phyloP scores from a whole-genome alignment of 2,329 filamentous ascomycete genomes.

The Calycina marina region DNA sequence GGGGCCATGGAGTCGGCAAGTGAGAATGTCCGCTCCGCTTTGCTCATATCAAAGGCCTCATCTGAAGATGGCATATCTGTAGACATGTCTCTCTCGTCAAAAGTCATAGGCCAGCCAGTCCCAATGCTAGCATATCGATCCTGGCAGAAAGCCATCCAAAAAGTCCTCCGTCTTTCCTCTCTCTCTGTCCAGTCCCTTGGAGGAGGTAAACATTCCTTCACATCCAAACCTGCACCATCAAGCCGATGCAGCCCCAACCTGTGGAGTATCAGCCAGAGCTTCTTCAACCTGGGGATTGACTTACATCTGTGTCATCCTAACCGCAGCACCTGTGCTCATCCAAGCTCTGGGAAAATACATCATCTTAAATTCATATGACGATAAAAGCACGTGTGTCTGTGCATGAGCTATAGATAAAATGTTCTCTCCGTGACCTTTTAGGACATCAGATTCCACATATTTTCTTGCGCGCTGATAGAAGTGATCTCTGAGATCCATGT shows the following conservation, averaged over 20 bases:
- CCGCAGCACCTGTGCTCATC: constrained; percentile 75
- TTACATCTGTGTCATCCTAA: constrained; percentile 73
- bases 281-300: constrained; percentile 25
- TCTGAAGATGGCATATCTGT: constrained; percentile 76
- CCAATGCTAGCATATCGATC: constrained; percentile 92
- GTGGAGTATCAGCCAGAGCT: constrained; percentile 34
- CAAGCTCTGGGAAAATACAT: constrained; percentile 96
- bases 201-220: constrained; percentile 80
- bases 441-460: constrained; percentile 77
- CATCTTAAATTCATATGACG: constrained; percentile 86
- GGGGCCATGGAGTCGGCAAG: constrained; percentile 57
- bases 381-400: constrained; percentile 69
- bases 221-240: constrained; percentile 69
- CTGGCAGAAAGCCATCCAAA: constrained; percentile 86
- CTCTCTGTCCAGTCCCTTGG: constrained; percentile 87
- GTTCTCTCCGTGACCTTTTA: constrained; percentile 82
- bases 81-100: constrained; percentile 83
- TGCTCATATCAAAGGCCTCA: constrained; percentile 70
- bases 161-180: constrained; percentile 81
- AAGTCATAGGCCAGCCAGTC: constrained; percentile 90
- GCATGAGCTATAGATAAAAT: constrained; percentile 77
- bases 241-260: constrained; percentile 88
- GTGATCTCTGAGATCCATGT: constrained; percentile 61
- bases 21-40: constrained; percentile 54
- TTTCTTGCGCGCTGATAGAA: constrained; percentile 86